A percentile compares a stretch with the other conserved stretches of the same genome.
Evolutionary conservation across 2,329 filamentous ascomycete species (phyloP).

Genomic region (Graphiopsis chlorocephala): DNA sequence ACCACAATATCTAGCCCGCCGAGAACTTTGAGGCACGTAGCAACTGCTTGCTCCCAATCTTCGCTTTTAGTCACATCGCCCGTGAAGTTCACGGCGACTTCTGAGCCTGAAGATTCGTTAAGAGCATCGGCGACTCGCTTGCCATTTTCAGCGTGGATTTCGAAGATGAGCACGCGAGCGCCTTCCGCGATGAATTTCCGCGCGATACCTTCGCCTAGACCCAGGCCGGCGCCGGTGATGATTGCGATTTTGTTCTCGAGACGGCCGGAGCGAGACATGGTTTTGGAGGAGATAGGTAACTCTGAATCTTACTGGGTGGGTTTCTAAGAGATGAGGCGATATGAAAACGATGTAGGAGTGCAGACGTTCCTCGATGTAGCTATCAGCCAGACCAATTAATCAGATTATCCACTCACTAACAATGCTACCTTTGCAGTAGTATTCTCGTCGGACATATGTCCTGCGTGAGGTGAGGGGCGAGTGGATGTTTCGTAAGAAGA

Average conservation of each 20-base stretch:
- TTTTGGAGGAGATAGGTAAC: neutral
- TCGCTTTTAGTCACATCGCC: conserved; percentile 28
- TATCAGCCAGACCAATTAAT: neutral
- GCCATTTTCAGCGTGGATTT: conserved; percentile 31
- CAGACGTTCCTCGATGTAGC: neutral
- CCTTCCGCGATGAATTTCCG: conserved; percentile 30
- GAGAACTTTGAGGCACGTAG: conserved; percentile 24
- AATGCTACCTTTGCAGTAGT: neutral
- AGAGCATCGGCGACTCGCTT: conserved; percentile 32
- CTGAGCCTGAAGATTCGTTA: conserved; percentile 23
- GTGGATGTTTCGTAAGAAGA: neutral
- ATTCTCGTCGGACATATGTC: neutral
- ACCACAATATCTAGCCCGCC: conserved; percentile 37
- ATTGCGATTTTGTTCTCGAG: conserved; percentile 23
- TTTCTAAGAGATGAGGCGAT: neutral
- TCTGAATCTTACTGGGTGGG: neutral
- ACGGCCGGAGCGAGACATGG: conserved; percentile 14
- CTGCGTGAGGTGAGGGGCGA: neutral
- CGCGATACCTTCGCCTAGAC: conserved; percentile 32
- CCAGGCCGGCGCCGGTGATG: conserved; percentile 31
- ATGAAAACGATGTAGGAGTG: neutral
- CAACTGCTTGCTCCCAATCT: conserved; percentile 27
- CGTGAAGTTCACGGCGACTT: conserved; percentile 33
- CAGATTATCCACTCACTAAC: neutral
- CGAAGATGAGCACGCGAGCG: conserved; percentile 30